Evolutionary conservation across 1,284 basidiomycete species (phyloP), one percentile per base, ranked within the genome.

Genomic region (Farysia itapuensis): DNA sequence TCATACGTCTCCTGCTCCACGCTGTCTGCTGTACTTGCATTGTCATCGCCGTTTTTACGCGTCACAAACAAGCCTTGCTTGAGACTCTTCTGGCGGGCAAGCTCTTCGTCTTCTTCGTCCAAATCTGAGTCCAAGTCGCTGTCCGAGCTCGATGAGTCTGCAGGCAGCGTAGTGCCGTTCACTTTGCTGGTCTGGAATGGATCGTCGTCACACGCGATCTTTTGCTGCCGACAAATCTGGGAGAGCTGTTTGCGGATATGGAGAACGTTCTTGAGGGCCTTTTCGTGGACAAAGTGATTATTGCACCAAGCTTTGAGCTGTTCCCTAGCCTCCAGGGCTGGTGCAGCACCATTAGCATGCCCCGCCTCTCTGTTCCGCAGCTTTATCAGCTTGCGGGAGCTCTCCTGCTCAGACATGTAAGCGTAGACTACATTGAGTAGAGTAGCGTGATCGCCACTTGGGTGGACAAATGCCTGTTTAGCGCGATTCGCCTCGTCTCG

Each of bases 231-330:
- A 45, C 74, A 76, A 12, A 74, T 59, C 2, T 36, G 54, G 16
- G 39, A 28, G 13, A 76, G 42, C 52, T 76, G 74, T 18, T 53
- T 53, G 0, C 74, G 60, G 19, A 76, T 70, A 21, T 65, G 57
- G 9, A 67, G 36, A 1, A 71, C 54, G 22, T 75, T 69, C 39
- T 56, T 47, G 42, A 74, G 40, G 9, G 64, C 59, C 19, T 70
- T 65, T 24, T 71, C 51, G 40, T 67, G 61, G 3, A 76, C 54
- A n/a, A 21, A 65, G 39, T 76, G 65, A 18, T 59, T 52, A 23
- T 48, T 44, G 39, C 74, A 76, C 74, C 74, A 76, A 6, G 53
- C 61, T 22, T 45, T 81, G 40, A 85, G 78, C 4, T 79, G 81
- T 30, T 59, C 57, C 22, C 47, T 30, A 4, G 33, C 45, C 23